These are phyloP conservation scores for Cordyceps cicadae DNA, from an alignment of 2,329 filamentous ascomycete species.

Conservation along the genomic window DNA sequence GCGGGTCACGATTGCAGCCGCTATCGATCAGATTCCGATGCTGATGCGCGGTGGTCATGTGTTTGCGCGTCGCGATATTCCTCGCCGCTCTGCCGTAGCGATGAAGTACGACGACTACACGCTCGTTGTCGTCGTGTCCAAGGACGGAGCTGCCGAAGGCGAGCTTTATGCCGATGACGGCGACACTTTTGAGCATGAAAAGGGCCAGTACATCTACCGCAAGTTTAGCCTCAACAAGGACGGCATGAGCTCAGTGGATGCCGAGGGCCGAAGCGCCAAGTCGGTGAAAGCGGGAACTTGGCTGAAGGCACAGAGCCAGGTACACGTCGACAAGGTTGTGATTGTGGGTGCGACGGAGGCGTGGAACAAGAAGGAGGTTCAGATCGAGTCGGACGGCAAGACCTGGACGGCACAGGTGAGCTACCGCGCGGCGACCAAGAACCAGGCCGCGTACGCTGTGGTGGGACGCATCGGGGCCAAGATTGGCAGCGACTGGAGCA, in stretches of 20 bases:
- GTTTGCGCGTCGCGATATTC: constrained; percentile 80
- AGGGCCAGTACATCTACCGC: constrained; percentile 82
- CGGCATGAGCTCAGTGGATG: constrained; percentile 61
- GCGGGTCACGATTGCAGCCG: constrained; percentile 60
- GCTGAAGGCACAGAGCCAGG: constrained; percentile 68
- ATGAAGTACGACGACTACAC: constrained; percentile 97
- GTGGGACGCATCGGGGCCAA: constrained; percentile 43
- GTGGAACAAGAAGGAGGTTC: constrained; percentile 60
- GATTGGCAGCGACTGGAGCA: constrained; percentile 47
- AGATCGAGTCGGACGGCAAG: constrained; percentile 45
- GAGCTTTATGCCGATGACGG: constrained; percentile 89
- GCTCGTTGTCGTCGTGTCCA: constrained; percentile 64
- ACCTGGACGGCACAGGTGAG: constrained; percentile 51
- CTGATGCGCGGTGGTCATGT: constrained; percentile 92
- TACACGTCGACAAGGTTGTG: constrained; percentile 76
- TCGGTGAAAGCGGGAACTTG: constrained; percentile 58
- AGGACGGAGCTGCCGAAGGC: constrained; percentile 56
- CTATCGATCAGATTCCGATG: constrained; percentile 78
- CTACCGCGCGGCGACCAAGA: constrained; percentile 43
- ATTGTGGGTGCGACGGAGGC: constrained; percentile 67
- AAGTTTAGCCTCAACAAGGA: constrained; percentile 59
- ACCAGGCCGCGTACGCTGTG: constrained; percentile 42
- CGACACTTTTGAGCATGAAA: constrained; percentile 80
- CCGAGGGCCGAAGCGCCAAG: constrained; percentile 45
- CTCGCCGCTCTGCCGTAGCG: constrained; percentile 72